A percentile compares a stretch with the other conserved stretches of the same genome.
Evolutionary conservation across 352 stramenopile species (phyloP).

Genomic region (Globisporangium nunn): DNA sequence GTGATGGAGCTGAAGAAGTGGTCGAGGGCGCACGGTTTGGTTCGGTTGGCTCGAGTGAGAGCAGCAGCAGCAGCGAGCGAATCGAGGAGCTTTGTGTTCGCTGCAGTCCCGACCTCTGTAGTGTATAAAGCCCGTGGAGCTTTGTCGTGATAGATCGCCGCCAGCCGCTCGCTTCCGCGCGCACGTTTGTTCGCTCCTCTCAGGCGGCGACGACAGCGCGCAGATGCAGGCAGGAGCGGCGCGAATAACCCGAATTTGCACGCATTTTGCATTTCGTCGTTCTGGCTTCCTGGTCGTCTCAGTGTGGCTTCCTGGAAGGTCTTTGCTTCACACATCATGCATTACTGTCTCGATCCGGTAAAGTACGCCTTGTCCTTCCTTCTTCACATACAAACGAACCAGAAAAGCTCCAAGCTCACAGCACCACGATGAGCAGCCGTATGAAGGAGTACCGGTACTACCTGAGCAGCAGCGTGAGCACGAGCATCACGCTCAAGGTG

Average conservation of each 20-base stretch:
- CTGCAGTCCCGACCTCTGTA: constrained; percentile 1
- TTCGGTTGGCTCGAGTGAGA: constrained; percentile 2
- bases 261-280: no score
- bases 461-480: constrained; percentile 79
- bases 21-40: constrained; percentile 3
- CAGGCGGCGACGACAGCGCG: no score
- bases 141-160: neutral
- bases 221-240: no score
- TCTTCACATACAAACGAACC: neutral
- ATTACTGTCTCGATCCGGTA: no score
- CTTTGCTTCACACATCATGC: no score
- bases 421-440: constrained; percentile 36
- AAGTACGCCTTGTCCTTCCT: no score
- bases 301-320: no score
- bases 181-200: neutral
- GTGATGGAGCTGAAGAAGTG: neutral
- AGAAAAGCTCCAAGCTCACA: no score
- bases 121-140: neutral
- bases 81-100: constrained; percentile 29
- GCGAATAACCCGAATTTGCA: no score
- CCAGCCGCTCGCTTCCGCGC: no score
- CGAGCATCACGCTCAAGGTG: constrained; percentile 74
- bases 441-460: constrained; percentile 89
- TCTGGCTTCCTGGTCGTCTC: no score
- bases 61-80: constrained; percentile 8